Evolutionary conservation across 495 filamentous ascomycete genomes (phyloP).

Genomic region (Chaetomidium leptoderma): DNA sequence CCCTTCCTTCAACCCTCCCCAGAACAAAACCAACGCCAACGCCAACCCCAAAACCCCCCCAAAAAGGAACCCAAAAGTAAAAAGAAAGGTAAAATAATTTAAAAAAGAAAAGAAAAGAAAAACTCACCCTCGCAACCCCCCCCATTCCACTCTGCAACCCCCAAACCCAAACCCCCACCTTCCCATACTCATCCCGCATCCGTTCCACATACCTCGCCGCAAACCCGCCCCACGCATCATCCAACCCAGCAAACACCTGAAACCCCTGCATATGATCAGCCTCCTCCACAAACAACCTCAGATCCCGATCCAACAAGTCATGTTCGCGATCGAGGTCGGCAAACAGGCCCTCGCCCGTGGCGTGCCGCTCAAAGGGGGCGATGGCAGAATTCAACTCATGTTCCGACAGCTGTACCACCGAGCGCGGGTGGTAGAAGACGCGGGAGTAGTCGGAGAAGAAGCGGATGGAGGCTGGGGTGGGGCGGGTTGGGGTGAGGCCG

Average conservation of each 20-base stretch:
- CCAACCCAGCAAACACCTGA: slow-evolving; percentile 70
- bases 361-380: slow-evolving; percentile 76
- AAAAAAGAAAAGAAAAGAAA: slow-evolving; percentile 6
- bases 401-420: slow-evolving; percentile 81
- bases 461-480: slow-evolving; percentile 67
- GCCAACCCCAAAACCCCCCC: not conserved
- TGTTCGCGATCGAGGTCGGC: slow-evolving; percentile 73
- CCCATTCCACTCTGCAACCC: slow-evolving; percentile 61
- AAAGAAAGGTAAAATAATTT: slow-evolving; percentile 1
- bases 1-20: not conserved
- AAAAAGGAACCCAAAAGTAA: slow-evolving; percentile 1
- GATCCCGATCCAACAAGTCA: slow-evolving; percentile 82
- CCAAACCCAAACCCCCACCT: slow-evolving; percentile 80
- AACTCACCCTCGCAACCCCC: slow-evolving; percentile 55
- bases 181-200: slow-evolving; percentile 85
- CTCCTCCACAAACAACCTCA: slow-evolving; percentile 84
- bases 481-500: slow-evolving; percentile 56
- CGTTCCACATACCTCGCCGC: slow-evolving; percentile 71
- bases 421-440: slow-evolving; percentile 86
- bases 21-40: slow-evolving; percentile 6
- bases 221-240: slow-evolving; percentile 95
- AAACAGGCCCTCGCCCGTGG: slow-evolving; percentile 79
- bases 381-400: slow-evolving; percentile 68
- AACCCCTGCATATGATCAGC: slow-evolving; percentile 88
- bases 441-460: slow-evolving; percentile 97